These are phyloP conservation scores for Debaryomyces fabryi DNA, from an alignment of 1,139 yeast genomes.

Conservation along the genomic window DNA sequence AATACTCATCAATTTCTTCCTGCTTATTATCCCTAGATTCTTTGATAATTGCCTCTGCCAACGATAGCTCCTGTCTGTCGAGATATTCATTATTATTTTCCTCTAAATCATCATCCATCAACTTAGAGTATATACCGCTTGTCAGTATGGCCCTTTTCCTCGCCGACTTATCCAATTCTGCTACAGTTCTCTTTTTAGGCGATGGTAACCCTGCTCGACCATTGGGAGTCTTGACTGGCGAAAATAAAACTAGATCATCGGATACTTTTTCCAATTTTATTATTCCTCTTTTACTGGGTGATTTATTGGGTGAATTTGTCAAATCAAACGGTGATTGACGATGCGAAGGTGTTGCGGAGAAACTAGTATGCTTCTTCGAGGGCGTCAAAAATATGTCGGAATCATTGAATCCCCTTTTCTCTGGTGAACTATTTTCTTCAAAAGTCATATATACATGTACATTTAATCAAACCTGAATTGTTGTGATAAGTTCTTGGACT, in stretches of 20 bases:
- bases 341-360: conserved; percentile 7
- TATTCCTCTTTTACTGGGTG: conserved; percentile 29
- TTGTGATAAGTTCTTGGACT: neutral
- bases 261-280: conserved; percentile 16
- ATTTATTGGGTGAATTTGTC: conserved; percentile 11
- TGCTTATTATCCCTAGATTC: conserved; percentile 21
- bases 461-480: neutral
- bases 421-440: conserved; percentile 1
- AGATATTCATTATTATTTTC: conserved; percentile 33
- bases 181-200: conserved; percentile 42
- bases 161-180: conserved; percentile 53
- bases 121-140: conserved; percentile 28
- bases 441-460: conserved; percentile 6
- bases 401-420: conserved; percentile 2
- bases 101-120: conserved; percentile 40
- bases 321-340: conserved; percentile 2
- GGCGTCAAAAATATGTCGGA: conserved; percentile 18
- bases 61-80: conserved; percentile 38
- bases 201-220: conserved; percentile 52
- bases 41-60: conserved; percentile 49
- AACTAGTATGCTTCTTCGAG: conserved; percentile 17
- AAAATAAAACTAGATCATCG: conserved; percentile 17
- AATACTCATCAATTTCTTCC: conserved; percentile 10
- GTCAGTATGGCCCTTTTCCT: conserved; percentile 47
- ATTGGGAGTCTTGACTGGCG: conserved; percentile 39